Evolutionary conservation across 2,329 filamentous ascomycete species (phyloP), one percentile per base, ranked within the genome.

Genomic region (Hypoxylon sp.): DNA sequence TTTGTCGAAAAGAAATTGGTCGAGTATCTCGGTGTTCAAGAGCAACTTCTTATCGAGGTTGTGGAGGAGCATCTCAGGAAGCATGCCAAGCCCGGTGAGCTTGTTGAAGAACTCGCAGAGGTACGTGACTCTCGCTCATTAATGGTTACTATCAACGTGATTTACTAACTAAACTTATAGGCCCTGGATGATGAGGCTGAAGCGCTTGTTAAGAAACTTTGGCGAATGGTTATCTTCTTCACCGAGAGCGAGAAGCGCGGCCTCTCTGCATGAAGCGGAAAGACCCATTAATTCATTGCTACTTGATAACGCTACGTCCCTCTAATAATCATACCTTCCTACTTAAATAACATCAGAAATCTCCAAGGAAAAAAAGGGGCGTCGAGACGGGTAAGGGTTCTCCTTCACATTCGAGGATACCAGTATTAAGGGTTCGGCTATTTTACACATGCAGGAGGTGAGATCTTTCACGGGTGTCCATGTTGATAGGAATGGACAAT

Each of bases 1-100:
- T 99, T 98, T 82, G 93, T 98, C 63, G 94, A 97, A 84, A 97
- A 97, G 87, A 99, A 98, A 86, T 93, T 98, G 74, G 91, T 99
- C 67, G 96, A 99, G 81, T 97, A 96, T 75, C 87, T 99, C 53
- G 97, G 97, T 66, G 92, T 99, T 64, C 94, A 98, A 81, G 96
- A 99, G 80, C 93, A 98, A 81, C 91, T 98, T 83, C 84, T 99
- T 52, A 94, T 99, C 33, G 94, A 97, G 77, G 91, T 96, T 47
- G 94, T 98, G 42, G 91, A 98, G 77, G 92, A 94, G 75, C 94
- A 97, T 80, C 83, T 99, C 70, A 88, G 91, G 71, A 90, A 90
- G 74, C 90, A 91, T 74, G 90, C 90, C 26, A 87, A 86, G 70
- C 93, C 96, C n/a, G 87, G 90, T 67, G 92, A 92, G 61, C 80